phyloP scores from a whole-genome alignment of 805 yeast genomes.

The Nakazawaea wickerhamii region DNA sequence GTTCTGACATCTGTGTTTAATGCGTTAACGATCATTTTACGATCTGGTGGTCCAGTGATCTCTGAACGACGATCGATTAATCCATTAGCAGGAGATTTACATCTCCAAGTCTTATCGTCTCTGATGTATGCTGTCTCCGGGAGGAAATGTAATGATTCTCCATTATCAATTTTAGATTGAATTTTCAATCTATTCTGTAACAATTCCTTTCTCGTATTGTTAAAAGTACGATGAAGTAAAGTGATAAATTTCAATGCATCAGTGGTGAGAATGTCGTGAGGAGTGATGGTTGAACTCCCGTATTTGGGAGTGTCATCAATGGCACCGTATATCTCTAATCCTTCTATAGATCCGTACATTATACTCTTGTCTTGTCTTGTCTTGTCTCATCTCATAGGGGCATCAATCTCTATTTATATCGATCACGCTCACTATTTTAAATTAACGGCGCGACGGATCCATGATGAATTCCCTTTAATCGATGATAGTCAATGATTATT shows the following conservation, averaged over 20 bases:
- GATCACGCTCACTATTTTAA: too few species aligned
- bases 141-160: conserved; percentile 56
- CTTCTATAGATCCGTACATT: conserved; percentile 39
- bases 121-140: conserved; percentile 67
- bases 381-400: too few species aligned
- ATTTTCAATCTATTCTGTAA: conserved; percentile 56
- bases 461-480: too few species aligned
- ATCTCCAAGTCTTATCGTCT: conserved; percentile 70
- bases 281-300: conserved; percentile 27
- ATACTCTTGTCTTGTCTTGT: conserved; percentile 21
- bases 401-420: too few species aligned
- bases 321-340: conserved; percentile 50
- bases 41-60: conserved; percentile 82
- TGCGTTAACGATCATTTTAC: conserved; percentile 81
- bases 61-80: conserved; percentile 71
- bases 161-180: conserved; percentile 58
- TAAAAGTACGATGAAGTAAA: conserved; percentile 68
- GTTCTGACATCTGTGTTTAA: conserved; percentile 74
- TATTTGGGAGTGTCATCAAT: conserved; percentile 28
- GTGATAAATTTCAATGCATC: conserved; percentile 68
- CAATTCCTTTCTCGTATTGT: conserved; percentile 51
- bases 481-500: too few species aligned
- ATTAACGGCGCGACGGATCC: too few species aligned
- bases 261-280: conserved; percentile 48
- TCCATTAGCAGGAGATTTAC: conserved; percentile 68